Evolutionary conservation across 495 filamentous ascomycete species (phyloP).

Genomic region (Chaetomidium leptoderma): DNA sequence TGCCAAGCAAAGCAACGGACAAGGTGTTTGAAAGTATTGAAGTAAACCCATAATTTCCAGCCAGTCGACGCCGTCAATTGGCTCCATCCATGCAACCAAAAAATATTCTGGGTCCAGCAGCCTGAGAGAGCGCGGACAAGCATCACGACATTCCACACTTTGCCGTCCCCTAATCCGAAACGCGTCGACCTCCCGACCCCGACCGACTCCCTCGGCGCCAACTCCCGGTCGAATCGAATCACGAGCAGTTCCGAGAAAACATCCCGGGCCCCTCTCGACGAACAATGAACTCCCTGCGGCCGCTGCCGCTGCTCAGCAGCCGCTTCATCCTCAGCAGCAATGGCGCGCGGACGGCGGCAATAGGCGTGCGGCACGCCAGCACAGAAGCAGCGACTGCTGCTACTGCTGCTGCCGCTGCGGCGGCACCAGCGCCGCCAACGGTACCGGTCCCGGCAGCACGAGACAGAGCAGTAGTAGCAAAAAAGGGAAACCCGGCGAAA

Average conservation of each 20-base stretch:
- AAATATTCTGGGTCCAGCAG: constrained; percentile 26
- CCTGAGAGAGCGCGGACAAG: background rate
- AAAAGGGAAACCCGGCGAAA: constrained; percentile 13
- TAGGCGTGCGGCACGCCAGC: constrained; percentile 15
- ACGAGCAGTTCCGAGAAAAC: background rate
- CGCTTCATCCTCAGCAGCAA: constrained; percentile 6
- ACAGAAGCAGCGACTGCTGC: background rate
- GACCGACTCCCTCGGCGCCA: constrained; percentile 2
- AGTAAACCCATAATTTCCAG: constrained; percentile 13
- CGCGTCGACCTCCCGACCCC: constrained; percentile 3
- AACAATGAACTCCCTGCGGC: constrained; percentile 11
- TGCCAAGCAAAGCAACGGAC: background rate
- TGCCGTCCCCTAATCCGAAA: constrained; percentile 4
- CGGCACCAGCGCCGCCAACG: background rate
- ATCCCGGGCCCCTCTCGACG: background rate
- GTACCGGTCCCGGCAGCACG: background rate
- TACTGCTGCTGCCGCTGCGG: background rate
- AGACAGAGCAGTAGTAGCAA: background rate
- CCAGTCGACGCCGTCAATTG: constrained; percentile 22
- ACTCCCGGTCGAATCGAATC: background rate
- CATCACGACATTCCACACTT: constrained; percentile 3
- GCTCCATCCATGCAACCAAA: constrained; percentile 16
- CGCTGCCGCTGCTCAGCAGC: constrained; percentile 12
- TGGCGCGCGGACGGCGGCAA: background rate
- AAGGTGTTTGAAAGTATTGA: background rate